Evolutionary conservation across 805 yeast species (phyloP), one percentile per base, ranked within the genome.

Genomic region (Spathaspora sp.): DNA sequence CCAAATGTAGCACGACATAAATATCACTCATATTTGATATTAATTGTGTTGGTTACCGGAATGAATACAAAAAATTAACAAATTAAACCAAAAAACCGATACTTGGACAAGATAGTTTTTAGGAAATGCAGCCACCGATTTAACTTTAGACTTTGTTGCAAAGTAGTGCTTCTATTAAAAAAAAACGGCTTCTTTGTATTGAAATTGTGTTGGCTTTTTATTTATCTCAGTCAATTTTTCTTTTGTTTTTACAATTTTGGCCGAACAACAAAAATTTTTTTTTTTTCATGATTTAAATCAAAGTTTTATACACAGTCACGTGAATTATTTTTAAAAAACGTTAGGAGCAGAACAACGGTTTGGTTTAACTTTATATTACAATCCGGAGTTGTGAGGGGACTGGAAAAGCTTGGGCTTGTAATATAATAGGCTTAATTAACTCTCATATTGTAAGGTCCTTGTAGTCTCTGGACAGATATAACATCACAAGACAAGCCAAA

Each of bases 1-100:
- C 77, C 40, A 85, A 69, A 54, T 83, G 83, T 45, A 85, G 68
- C 50, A 83, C 83, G 57, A 86, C 81, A 63, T 80, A 85, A 48
- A 77, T 69, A 60, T 82, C 86, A 57, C 77, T 66, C 82, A 78
- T 78, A 16, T 12, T 35, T 42, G 40, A 16, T 7, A n/a, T 17
- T 35, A 16, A 35, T 11, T 7, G 8, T 7, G 16, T 35, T 11
- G 17, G 11, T 35, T 29, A 5, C 8, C 9, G 40, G 18, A 35
- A 35, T 35, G 8, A 35, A 35, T 35, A 35, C 40, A 35, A 35
- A 35, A 35, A 35, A 35, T 14, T 11, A 35, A 35, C 40, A 16
- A 35, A 35, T n/a, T n/a, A 35, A 35, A 35, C 40, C 40, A 35
- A 35, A 16, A 17, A 35, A 17, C 5, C 14, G 18, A 35, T 35